Conservation (phyloP, 2,329 filamentous ascomycete species). For the Epichloe coenophiala region DNA sequence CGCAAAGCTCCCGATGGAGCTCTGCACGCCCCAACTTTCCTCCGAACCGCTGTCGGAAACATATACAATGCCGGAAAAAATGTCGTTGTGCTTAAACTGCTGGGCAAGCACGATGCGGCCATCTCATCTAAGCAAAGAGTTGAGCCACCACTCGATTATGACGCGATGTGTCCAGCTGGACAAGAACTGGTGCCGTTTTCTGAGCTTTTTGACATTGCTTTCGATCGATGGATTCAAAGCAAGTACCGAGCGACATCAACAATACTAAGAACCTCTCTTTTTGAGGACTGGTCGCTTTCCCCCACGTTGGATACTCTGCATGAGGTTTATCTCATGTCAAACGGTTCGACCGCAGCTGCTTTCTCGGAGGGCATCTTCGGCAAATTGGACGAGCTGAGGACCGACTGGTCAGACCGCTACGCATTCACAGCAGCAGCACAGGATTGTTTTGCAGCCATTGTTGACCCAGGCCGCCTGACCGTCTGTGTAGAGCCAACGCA, state of each 20-base stretch:
- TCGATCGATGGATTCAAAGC: slow-evolving; percentile 63
- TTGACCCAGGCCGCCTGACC: slow-evolving; percentile 50
- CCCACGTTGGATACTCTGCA: slow-evolving; percentile 53
- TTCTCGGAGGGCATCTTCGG: slow-evolving; percentile 62
- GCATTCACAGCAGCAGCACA: slow-evolving; percentile 66
- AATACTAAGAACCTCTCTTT: slow-evolving; percentile 49
- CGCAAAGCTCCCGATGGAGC: slow-evolving; percentile 44
- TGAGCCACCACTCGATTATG: slow-evolving; percentile 41
- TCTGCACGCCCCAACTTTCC: slow-evolving; percentile 60
- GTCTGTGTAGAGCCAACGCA: slow-evolving; percentile 35
- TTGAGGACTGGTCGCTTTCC: slow-evolving; percentile 53
- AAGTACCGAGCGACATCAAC: slow-evolving; percentile 59
- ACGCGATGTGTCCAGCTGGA: slow-evolving; percentile 36
- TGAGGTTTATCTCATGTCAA: slow-evolving; percentile 60
- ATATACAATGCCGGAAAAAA: slow-evolving; percentile 86
- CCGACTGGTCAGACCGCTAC: slow-evolving; percentile 68
- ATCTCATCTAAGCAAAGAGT: slow-evolving; percentile 15
- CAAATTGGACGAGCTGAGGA: slow-evolving; percentile 49
- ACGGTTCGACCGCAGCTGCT: slow-evolving; percentile 52
- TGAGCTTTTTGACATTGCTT: slow-evolving; percentile 57
- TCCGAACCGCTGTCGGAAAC: slow-evolving; percentile 52
- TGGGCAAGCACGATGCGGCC: slow-evolving; percentile 39
- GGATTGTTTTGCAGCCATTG: slow-evolving; percentile 47
- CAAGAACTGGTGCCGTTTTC: slow-evolving; percentile 52
- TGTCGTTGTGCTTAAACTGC: slow-evolving; percentile 64